These are phyloP conservation scores for Fomitopsis betulina DNA, from an alignment of 1,284 basidiomycete species.

Conservation along the genomic window DNA sequence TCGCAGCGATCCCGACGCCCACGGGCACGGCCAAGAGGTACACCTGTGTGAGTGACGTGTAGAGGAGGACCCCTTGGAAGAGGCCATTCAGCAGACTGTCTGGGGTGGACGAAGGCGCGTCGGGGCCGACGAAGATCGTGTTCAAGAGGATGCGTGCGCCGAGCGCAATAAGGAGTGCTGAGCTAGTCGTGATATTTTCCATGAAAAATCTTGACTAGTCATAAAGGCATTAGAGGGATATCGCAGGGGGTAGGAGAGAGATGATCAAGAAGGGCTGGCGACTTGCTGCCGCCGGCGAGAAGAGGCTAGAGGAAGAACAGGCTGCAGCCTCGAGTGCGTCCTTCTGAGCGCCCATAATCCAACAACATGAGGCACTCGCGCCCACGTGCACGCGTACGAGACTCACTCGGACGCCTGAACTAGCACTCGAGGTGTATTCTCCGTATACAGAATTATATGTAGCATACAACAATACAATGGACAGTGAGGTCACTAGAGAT, in stretches of 20 bases:
- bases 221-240: slow-evolving; percentile 18
- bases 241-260: slow-evolving; percentile 5
- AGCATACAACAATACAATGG: slow-evolving; percentile 7
- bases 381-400: not conserved
- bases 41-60: slow-evolving; percentile 55
- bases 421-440: too few species aligned
- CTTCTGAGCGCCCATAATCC: slow-evolving; percentile 1
- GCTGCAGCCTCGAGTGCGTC: not conserved
- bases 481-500: not conserved
- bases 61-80: slow-evolving; percentile 71
- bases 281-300: slow-evolving; percentile 13
- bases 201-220: slow-evolving; percentile 19
- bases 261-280: slow-evolving; percentile 14
- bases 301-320: slow-evolving; percentile 3
- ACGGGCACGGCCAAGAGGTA: slow-evolving; percentile 50
- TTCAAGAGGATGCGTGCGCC: slow-evolving; percentile 68
- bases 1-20: slow-evolving; percentile 50
- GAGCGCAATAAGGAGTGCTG: slow-evolving; percentile 47
- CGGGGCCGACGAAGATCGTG: slow-evolving; percentile 31
- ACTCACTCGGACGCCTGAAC: too few species aligned
- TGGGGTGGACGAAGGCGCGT: slow-evolving; percentile 38
- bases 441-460: not conserved
- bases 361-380: not conserved
- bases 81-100: slow-evolving; percentile 64
- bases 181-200: slow-evolving; percentile 36